phyloP scores from a whole-genome alignment of 176 grass and related monocot genomes.

The Juncus inflexus region DNA sequence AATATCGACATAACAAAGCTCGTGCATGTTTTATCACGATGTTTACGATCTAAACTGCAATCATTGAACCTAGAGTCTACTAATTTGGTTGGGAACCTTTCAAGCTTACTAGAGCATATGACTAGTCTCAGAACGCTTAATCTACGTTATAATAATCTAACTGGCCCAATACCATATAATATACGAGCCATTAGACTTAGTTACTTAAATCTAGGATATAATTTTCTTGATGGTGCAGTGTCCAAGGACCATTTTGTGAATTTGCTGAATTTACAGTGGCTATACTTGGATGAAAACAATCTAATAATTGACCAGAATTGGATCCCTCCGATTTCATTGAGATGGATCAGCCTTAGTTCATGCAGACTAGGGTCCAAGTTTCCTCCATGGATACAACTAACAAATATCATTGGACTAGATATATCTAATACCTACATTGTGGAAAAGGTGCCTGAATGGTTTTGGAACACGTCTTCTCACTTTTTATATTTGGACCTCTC shows the following conservation, averaged over 20 bases:
- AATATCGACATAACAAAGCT: conserved; percentile 6
- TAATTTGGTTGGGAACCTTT: conserved; percentile 16
- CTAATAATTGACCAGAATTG: not conserved
- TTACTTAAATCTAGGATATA: not conserved
- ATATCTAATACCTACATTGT: conserved; percentile 23
- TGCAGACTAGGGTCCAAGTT: conserved; percentile 17
- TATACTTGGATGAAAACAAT: conserved; percentile 4
- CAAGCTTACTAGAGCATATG: not conserved
- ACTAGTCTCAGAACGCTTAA: not conserved
- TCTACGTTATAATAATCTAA: conserved; percentile 12
- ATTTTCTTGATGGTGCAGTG: conserved; percentile 6
- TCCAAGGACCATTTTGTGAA: conserved; percentile 14
- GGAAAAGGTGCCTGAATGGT: conserved; percentile 13
- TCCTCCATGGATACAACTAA: conserved; percentile 22
- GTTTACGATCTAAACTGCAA: not conserved
- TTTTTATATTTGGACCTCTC: not conserved
- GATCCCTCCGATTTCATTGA: conserved; percentile 21
- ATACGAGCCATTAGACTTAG: conserved; percentile 11
- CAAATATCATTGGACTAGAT: not conserved
- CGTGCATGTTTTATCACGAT: not conserved
- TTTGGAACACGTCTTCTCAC: not conserved
- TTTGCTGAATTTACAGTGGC: not conserved
- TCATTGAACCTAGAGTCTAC: not conserved
- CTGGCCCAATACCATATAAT: not conserved
- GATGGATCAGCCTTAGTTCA: not conserved